Evolutionary conservation across 306 rosid species (phyloP).

Genomic region (Rubus parviflorus): DNA sequence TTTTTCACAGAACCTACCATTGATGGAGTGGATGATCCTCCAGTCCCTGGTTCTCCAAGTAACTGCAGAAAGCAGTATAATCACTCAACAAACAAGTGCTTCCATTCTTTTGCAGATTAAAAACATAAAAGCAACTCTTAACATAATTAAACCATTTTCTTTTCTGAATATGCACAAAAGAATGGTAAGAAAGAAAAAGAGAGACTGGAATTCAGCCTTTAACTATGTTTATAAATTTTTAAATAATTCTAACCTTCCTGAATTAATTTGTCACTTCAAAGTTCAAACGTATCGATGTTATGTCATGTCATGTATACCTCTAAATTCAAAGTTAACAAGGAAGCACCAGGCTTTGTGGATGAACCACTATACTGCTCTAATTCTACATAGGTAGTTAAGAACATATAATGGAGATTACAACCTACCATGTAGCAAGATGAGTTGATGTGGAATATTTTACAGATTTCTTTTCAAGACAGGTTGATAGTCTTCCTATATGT

Average conservation of each 20-base stretch:
- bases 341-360: not conserved
- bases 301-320: not conserved
- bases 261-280: not conserved
- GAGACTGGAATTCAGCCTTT: not conserved
- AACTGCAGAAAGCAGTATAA: conserved; percentile 47
- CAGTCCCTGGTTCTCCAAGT: conserved; percentile 96
- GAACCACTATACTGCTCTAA: not conserved
- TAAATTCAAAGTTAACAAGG: not conserved
- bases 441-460: not conserved
- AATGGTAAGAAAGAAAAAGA: not conserved
- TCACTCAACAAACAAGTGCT: conserved; percentile 20
- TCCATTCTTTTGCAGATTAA: conserved; percentile 9
- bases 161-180: not conserved
- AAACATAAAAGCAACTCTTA: not conserved
- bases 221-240: not conserved
- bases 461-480: not conserved
- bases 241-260: not conserved
- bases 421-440: not conserved
- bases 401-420: not conserved
- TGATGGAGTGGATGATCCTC: conserved; percentile 97
- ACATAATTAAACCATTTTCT: not conserved
- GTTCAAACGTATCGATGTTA: not conserved
- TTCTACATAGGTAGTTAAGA: not conserved
- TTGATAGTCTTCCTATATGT: not conserved
- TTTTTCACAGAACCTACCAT: conserved; percentile 96